These are phyloP conservation scores for Penicillium sp. DNA, from an alignment of 2,329 filamentous ascomycete genomes.

Conservation along the genomic window DNA sequence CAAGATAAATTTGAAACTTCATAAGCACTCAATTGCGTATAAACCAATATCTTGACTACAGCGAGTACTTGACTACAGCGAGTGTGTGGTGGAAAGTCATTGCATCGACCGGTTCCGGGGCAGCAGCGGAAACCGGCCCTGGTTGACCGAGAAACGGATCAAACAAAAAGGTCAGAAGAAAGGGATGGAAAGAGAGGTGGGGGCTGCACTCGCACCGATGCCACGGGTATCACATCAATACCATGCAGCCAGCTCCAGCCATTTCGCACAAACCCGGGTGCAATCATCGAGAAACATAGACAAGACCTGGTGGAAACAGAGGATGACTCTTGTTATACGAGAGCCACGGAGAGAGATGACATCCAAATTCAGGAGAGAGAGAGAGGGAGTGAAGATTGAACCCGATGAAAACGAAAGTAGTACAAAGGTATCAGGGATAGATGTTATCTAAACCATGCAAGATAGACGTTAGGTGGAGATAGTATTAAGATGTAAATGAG, in stretches of 20 bases:
- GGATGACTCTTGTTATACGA: conserved; percentile 1
- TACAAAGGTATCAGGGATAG: not conserved
- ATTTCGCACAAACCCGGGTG: conserved; percentile 17
- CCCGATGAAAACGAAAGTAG: not conserved
- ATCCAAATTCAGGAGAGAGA: not conserved
- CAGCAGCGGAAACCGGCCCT: conserved; percentile 8
- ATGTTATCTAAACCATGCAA: conserved; percentile 20
- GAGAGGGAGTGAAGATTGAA: not conserved
- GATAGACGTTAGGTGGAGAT: conserved; percentile 20
- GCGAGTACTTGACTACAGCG: conserved; percentile 31
- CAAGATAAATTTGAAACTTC: not conserved
- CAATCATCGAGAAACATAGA: conserved; percentile 18
- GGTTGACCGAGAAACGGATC: conserved; percentile 7
- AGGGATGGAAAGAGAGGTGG: not conserved
- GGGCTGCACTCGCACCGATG: conserved; percentile 22
- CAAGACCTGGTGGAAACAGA: conserved; percentile 21
- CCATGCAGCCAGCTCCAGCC: conserved; percentile 14
- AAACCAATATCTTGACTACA: conserved; percentile 30
- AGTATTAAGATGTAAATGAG: conserved; percentile 19
- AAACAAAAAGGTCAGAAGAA: conserved; percentile 6
- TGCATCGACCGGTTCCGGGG: conserved; percentile 11
- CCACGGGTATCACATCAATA: conserved; percentile 32
- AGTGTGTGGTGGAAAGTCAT: conserved; percentile 16
- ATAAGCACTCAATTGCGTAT: conserved; percentile 24
- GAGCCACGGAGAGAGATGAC: conserved; percentile 4